Evolutionary conservation across 768 basidiomycete genomes (phyloP), one percentile per base, ranked within the genome.

Genomic region (Boletus pseudopeckii): DNA sequence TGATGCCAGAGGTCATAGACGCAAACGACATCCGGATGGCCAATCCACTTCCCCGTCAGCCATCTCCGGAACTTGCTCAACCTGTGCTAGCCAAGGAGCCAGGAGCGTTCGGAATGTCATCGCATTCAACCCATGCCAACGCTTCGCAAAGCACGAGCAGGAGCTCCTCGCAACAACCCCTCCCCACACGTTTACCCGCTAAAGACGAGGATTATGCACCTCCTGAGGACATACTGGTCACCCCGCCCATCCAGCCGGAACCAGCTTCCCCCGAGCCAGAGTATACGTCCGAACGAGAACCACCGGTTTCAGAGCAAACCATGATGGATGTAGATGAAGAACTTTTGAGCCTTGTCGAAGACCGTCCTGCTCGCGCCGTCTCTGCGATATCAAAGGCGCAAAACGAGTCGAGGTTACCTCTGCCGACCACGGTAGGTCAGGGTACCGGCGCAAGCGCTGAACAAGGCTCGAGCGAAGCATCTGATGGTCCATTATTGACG

Each of bases 331-430:
- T 79, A 13, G 78, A 79, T 11, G 74, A 86, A 57, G 88, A 89
- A 69, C 69, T 89, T 45, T 75, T 88, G 53, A 86, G 85, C 60
- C 72, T 90, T 24, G 73, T 90, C 30, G 87, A 86, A 61, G 85
- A 83, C 58, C 70, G 64, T 26, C 49, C 63, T 50, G 49, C 53
- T 28, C 22, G 44, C 52, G 30, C 36, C 17, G 28, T 45, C 39
- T 45, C 50, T 22, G 22, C 43, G 28, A 41, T 33, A 13, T 37
- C 40, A 32, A 58, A 53, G 41, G 28, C 32, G 5, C 54, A 47
- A 30, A 36, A 37, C 2, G 54, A 48, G 37, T 38, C 59, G 0
- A 41, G 40, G 49, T 44, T 30, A 28, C 44, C 47, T 32, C 38
- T 20, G 14, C 44, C 46, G 13, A 38, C 33, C 39, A 20, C 30